Conservation (phyloP, 2,329 filamentous ascomycete species). For the Alternaria sp. region DNA sequence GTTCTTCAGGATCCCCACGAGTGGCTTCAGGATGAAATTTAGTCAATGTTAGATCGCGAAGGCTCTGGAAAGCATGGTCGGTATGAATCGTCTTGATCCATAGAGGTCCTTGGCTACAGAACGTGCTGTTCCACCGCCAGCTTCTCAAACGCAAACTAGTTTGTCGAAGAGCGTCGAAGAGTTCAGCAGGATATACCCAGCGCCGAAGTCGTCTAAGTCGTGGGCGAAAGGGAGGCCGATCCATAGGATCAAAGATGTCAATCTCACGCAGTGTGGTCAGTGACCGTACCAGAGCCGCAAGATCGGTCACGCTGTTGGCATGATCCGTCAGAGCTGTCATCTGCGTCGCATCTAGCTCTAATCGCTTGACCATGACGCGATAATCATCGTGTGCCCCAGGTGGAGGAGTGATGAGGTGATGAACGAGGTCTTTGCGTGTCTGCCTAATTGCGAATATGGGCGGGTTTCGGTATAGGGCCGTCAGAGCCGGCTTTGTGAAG, state of each 20-base stretch:
- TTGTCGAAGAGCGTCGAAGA: conserved; percentile 71
- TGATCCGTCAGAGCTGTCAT: conserved; percentile 64
- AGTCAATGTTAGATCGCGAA: conserved; percentile 46
- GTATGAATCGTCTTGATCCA: conserved; percentile 59
- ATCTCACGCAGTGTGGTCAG: conserved; percentile 74
- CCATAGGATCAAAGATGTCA: conserved; percentile 74
- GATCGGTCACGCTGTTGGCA: conserved; percentile 62
- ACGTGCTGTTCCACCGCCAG: conserved; percentile 66
- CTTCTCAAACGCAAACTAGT: conserved; percentile 56
- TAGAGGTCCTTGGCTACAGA: conserved; percentile 47
- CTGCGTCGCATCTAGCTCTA: conserved; percentile 73
- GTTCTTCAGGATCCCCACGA: conserved; percentile 25
- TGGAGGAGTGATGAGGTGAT: conserved; percentile 63
- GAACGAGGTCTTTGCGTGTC: conserved; percentile 55
- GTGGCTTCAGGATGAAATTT: conserved; percentile 42
- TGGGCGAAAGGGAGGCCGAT: conserved; percentile 71
- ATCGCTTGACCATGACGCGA: conserved; percentile 71
- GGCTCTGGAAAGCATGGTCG: conserved; percentile 47
- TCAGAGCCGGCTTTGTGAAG: conserved; percentile 76
- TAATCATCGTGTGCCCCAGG: conserved; percentile 63
- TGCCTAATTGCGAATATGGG: conserved; percentile 65
- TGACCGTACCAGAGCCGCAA: conserved; percentile 66
- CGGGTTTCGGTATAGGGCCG: conserved; percentile 74
- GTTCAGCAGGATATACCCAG: conserved; percentile 72
- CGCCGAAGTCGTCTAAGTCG: conserved; percentile 61